phyloP scores from a whole-genome alignment of 805 yeast genomes.

The Clavispora carvajalis region DNA sequence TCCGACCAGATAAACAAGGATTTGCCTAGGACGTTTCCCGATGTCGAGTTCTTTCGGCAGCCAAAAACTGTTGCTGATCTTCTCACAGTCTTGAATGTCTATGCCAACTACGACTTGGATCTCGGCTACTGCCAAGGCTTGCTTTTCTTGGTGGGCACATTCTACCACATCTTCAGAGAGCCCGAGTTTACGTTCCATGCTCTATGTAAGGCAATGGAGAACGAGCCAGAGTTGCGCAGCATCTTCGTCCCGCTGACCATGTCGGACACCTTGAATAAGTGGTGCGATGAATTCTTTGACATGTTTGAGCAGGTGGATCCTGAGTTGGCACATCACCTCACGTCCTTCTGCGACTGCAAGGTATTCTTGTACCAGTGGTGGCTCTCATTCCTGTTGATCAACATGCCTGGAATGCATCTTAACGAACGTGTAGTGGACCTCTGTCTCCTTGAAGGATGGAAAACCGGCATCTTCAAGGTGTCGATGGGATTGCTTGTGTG shows the following conservation, averaged over 20 bases:
- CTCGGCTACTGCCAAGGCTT: constrained; percentile 69
- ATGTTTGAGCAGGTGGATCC: constrained; percentile 38
- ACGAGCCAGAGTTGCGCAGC: constrained; percentile 45
- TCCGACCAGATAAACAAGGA: constrained; percentile 50
- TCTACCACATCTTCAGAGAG: constrained; percentile 36
- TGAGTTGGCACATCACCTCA: constrained; percentile 40
- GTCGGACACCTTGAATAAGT: constrained; percentile 48
- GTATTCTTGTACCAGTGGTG: constrained; percentile 63
- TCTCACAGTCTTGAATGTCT: constrained; percentile 55
- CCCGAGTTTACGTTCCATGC: constrained; percentile 45
- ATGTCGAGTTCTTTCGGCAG: constrained; percentile 42
- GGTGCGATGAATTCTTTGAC: constrained; percentile 47
- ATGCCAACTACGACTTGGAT: constrained; percentile 57
- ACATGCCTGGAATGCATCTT: constrained; percentile 50
- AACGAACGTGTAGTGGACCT: constrained; percentile 47
- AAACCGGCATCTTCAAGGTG: constrained; percentile 47
- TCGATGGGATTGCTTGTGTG: constrained; percentile 47
- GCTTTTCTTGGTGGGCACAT: constrained; percentile 56
- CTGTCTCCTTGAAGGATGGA: constrained; percentile 51
- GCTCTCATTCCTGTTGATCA: constrained; percentile 53
- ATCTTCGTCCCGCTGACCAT: constrained; percentile 47
- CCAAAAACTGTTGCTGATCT: constrained; percentile 41
- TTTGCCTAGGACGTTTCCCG: constrained; percentile 56
- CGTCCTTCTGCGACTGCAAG: constrained; percentile 36
- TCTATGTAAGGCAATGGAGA: constrained; percentile 53